These are phyloP conservation scores for Cercophora sp. DNA, from an alignment of 495 filamentous ascomycete genomes.

Conservation along the genomic window DNA sequence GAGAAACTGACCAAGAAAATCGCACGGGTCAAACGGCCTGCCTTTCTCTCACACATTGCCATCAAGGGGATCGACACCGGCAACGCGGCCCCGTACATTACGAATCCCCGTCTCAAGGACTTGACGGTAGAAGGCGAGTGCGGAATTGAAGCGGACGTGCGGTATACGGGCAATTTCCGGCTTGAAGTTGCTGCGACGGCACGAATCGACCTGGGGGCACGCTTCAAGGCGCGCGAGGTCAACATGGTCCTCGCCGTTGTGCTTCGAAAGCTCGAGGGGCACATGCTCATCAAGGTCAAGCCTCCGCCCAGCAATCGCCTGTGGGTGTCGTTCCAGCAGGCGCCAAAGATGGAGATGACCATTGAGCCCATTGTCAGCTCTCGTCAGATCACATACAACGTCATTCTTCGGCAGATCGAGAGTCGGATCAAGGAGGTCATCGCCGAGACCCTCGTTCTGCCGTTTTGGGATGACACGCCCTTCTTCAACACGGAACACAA, in stretches of 20 bases:
- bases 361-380: conserved; percentile 94
- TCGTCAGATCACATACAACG: conserved; percentile 87
- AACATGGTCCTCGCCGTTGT: conserved; percentile 84
- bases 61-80: conserved; percentile 83
- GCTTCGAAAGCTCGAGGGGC: conserved; percentile 80
- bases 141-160: conserved; percentile 77
- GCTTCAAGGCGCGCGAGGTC: conserved; percentile 87
- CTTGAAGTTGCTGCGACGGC: conserved; percentile 86
- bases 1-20: conserved; percentile 96
- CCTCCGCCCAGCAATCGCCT: conserved; percentile 91
- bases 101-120: conserved; percentile 83
- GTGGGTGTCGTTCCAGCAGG: conserved; percentile 89
- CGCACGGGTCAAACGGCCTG: conserved; percentile 83
- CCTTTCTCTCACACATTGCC: conserved; percentile 77
- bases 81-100: conserved; percentile 81
- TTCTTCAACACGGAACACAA: conserved; percentile 78
- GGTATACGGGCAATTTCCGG: conserved; percentile 83
- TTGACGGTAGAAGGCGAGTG: conserved; percentile 88
- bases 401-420: conserved; percentile 90
- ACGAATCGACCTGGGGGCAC: conserved; percentile 79
- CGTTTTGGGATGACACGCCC: conserved; percentile 92
- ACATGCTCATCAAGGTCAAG: conserved; percentile 80
- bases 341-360: conserved; percentile 86
- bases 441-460: conserved; percentile 86
- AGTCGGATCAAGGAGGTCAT: conserved; percentile 90